phyloP scores from a whole-genome alignment of 2,329 filamentous ascomycete species.

The Epicoccum nigrum region DNA sequence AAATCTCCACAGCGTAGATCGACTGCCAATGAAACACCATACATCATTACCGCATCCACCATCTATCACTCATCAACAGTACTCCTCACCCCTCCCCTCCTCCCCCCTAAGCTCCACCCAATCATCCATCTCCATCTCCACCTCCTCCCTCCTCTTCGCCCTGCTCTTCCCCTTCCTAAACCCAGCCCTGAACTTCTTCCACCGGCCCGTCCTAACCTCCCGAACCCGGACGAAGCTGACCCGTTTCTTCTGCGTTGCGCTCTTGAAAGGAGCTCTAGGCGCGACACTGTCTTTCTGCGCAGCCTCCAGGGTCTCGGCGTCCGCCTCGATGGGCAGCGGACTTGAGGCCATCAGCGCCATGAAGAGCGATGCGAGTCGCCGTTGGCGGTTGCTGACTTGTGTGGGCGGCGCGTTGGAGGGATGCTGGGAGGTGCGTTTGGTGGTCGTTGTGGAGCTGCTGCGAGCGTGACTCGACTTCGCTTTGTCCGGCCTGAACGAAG shows the following conservation, averaged over 20 bases:
- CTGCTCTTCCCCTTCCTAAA: constrained; percentile 10
- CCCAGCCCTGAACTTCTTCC: constrained; percentile 24
- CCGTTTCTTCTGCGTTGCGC: not conserved
- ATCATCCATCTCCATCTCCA: constrained; percentile 3
- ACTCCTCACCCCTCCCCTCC: constrained; percentile 61
- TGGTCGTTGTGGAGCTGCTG: constrained; percentile 1
- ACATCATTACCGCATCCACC: not conserved
- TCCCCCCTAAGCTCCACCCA: constrained; percentile 77
- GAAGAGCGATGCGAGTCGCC: constrained; percentile 24
- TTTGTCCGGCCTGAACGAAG: not conserved
- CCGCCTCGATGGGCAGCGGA: constrained; percentile 23
- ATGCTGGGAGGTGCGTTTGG: not conserved
- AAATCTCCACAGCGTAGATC: not conserved
- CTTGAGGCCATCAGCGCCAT: constrained; percentile 26
- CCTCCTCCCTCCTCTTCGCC: not conserved
- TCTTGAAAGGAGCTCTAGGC: not conserved
- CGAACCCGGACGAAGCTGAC: constrained; percentile 1
- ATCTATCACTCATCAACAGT: not conserved
- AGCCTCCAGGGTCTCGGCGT: constrained; percentile 24
- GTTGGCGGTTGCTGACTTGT: constrained; percentile 20
- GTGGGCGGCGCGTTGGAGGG: not conserved
- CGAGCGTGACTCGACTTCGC: not conserved
- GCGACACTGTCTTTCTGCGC: constrained; percentile 19
- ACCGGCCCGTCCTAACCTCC: constrained; percentile 19
- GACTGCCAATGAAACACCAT: not conserved